Conservation (phyloP, 2,329 filamentous ascomycete genomes). For the Madurella mycetomatis region DNA sequence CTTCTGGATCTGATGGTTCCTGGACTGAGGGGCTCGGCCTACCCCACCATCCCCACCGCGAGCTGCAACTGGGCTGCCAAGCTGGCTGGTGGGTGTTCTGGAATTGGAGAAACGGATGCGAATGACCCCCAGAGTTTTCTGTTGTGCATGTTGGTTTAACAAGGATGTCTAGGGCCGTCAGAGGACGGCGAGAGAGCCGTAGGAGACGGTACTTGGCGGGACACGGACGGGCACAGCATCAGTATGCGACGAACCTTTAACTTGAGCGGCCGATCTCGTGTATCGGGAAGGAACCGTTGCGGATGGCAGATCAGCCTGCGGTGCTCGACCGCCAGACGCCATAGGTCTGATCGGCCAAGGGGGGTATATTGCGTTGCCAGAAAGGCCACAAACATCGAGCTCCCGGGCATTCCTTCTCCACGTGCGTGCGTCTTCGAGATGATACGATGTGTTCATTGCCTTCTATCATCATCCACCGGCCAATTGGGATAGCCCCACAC, state of each 20-base stretch:
- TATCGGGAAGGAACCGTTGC: no score
- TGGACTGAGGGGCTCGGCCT: neutral
- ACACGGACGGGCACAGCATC: neutral
- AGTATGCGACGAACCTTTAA: neutral
- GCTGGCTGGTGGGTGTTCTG: neutral
- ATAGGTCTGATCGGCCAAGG: no score
- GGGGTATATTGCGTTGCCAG: no score
- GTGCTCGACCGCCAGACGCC: no score
- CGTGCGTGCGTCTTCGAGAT: no score
- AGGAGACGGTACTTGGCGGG: neutral
- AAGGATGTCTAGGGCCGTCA: neutral
- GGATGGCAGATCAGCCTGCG: no score
- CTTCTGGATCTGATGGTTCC: neutral
- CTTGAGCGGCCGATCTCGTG: neutral
- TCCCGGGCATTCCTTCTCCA: no score
- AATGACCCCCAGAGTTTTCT: constrained; percentile 11
- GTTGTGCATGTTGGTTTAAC: neutral
- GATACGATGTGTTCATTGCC: no score
- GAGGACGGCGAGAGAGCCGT: neutral
- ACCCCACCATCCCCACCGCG: constrained; percentile 9
- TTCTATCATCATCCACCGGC: no score
- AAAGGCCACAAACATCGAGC: no score
- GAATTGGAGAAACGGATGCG: constrained; percentile 7
- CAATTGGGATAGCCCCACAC: no score
- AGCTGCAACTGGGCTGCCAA: constrained; percentile 3